These are phyloP conservation scores for Debaryomycetaceae sp. DNA, from an alignment of 1,139 yeast species.

Conservation along the genomic window DNA sequence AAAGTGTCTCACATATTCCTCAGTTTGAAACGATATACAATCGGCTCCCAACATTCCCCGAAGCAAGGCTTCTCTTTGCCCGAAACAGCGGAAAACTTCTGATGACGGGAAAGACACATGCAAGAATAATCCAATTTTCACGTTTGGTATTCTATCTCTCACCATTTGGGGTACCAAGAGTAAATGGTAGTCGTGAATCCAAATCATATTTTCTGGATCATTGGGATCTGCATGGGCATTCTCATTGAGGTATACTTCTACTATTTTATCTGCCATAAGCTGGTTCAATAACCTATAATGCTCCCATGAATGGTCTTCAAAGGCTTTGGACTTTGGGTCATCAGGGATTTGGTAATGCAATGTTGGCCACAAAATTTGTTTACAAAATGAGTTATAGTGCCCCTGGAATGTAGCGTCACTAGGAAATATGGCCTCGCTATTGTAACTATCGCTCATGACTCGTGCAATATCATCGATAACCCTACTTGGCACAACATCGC, in stretches of 20 bases:
- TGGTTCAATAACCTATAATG: constrained; percentile 76
- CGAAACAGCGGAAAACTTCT: constrained; percentile 92
- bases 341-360: constrained; percentile 96
- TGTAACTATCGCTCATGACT: constrained; percentile 43
- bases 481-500: constrained; percentile 65
- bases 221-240: constrained; percentile 44
- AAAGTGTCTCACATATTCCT: constrained; percentile 91
- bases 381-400: constrained; percentile 85
- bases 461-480: constrained; percentile 50
- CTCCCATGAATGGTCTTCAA: constrained; percentile 93
- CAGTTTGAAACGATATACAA: constrained; percentile 83
- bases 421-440: constrained; percentile 67
- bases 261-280: constrained; percentile 72
- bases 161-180: constrained; percentile 85
- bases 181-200: constrained; percentile 95
- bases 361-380: constrained; percentile 95
- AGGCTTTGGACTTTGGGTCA: constrained; percentile 88
- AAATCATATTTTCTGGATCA: constrained; percentile 53
- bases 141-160: constrained; percentile 70
- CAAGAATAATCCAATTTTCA: constrained; percentile 85
- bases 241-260: constrained; percentile 54
- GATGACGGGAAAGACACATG: constrained; percentile 96
- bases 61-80: constrained; percentile 74
- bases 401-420: constrained; percentile 82
- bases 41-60: constrained; percentile 90